These are phyloP conservation scores for Priceomyces carsonii DNA, from an alignment of 805 yeast genomes.

Conservation along the genomic window DNA sequence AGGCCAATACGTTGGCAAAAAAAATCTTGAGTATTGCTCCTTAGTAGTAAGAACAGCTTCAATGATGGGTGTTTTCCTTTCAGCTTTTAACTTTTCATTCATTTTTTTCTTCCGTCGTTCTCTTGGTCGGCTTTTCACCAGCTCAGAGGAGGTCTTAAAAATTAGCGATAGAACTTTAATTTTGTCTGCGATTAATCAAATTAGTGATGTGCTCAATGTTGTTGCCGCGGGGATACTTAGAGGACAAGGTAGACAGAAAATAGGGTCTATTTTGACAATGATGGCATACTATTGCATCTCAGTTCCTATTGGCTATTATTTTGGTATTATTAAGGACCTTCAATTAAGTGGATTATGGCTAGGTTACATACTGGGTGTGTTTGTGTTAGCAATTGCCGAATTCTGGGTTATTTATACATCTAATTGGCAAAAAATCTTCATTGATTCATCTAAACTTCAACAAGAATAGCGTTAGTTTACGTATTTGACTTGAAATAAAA, in stretches of 20 bases:
- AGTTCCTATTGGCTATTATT: conserved; percentile 61
- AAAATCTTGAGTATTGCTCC: conserved; percentile 31
- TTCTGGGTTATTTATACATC: conserved; percentile 26
- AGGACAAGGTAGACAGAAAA: conserved; percentile 84
- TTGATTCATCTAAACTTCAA: background rate
- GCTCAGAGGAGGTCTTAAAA: conserved; percentile 55
- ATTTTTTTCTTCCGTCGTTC: conserved; percentile 48
- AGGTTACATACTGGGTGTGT: conserved; percentile 58
- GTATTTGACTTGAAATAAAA: background rate
- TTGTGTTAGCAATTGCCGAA: conserved; percentile 30
- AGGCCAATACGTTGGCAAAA: conserved; percentile 40
- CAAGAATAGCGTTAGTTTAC: background rate
- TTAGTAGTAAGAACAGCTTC: conserved; percentile 37
- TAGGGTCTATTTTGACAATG: conserved; percentile 73
- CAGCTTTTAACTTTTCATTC: conserved; percentile 50
- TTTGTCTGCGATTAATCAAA: conserved; percentile 64
- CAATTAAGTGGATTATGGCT: conserved; percentile 72
- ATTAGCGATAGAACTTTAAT: conserved; percentile 56
- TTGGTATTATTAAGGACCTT: conserved; percentile 53
- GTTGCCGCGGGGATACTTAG: conserved; percentile 78
- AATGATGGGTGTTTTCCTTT: conserved; percentile 31
- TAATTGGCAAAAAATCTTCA: conserved; percentile 29
- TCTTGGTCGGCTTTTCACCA: conserved; percentile 61
- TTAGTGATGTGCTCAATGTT: conserved; percentile 70
- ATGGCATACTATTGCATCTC: conserved; percentile 71